These are phyloP conservation scores for Plantago major DNA, from an alignment of 257 asterid genomes.

Conservation along the genomic window DNA sequence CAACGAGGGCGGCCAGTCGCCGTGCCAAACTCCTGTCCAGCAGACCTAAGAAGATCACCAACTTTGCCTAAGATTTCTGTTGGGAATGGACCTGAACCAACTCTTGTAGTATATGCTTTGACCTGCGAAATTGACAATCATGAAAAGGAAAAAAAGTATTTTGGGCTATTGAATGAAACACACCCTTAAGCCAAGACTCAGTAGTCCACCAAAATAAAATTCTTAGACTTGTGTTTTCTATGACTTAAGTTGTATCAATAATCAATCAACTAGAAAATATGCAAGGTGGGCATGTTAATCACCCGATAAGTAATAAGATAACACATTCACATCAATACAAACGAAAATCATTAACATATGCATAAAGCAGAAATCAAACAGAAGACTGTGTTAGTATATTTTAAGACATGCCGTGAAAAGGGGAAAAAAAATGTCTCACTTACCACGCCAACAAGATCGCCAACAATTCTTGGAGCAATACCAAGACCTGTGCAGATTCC, in stretches of 20 bases:
- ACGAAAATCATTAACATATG: background rate
- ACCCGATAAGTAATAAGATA: no score
- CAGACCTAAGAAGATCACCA: slow-evolving; percentile 74
- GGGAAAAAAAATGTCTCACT: slow-evolving; percentile 23
- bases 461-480: slow-evolving; percentile 84
- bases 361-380: background rate
- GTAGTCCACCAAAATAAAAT: no score
- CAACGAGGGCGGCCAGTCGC: slow-evolving; percentile 99
- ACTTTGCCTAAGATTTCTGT: slow-evolving; percentile 80
- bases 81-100: slow-evolving; percentile 98
- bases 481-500: slow-evolving; percentile 99
- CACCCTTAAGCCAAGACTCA: no score
- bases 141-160: background rate
- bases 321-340: background rate
- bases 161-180: no score
- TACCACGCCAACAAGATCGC: slow-evolving; percentile 97
- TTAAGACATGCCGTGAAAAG: background rate
- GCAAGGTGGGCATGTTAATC: no score
- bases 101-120: slow-evolving; percentile 93
- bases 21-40: slow-evolving; percentile 98
- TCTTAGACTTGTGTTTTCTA: no score
- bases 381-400: background rate
- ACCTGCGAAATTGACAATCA: slow-evolving; percentile 48
- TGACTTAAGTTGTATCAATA: no score
- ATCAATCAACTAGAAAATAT: no score